phyloP scores from a whole-genome alignment of 352 stramenopile genomes.

The Elongisporangium prolatum region DNA sequence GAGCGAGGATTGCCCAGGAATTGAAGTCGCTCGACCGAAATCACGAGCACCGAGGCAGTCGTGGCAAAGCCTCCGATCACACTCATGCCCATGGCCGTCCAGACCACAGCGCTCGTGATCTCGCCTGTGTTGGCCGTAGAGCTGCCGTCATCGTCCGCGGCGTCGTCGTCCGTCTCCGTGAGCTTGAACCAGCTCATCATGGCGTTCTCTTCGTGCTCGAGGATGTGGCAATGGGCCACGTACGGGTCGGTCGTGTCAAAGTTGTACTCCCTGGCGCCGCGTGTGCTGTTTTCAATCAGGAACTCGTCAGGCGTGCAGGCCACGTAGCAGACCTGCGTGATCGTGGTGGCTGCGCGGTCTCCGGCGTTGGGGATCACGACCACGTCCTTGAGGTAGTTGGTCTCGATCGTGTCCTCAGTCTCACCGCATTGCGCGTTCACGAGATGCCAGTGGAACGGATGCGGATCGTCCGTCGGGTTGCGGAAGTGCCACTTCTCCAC shows the following conservation, averaged over 20 bases:
- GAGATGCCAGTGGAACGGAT: slow-evolving; percentile 77
- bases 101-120: slow-evolving; percentile 44
- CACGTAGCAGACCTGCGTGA: slow-evolving; percentile 74
- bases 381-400: slow-evolving; percentile 69
- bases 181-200: slow-evolving; percentile 74
- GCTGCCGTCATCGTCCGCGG: slow-evolving; percentile 34
- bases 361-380: slow-evolving; percentile 62
- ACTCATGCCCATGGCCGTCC: slow-evolving; percentile 65
- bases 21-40: slow-evolving; percentile 46
- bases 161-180: slow-evolving; percentile 35
- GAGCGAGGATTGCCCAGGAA: slow-evolving; percentile 43
- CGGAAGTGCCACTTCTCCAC: slow-evolving; percentile 80
- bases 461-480: slow-evolving; percentile 68
- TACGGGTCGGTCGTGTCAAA: slow-evolving; percentile 72
- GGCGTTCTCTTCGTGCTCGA: slow-evolving; percentile 74
- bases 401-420: slow-evolving; percentile 52
- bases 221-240: slow-evolving; percentile 72
- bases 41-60: slow-evolving; percentile 49
- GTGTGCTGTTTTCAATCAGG: slow-evolving; percentile 41
- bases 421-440: slow-evolving; percentile 70
- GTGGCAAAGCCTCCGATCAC: slow-evolving; percentile 60
- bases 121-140: slow-evolving; percentile 17
- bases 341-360: slow-evolving; percentile 21
- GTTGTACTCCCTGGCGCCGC: slow-evolving; percentile 46
- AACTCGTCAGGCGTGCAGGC: slow-evolving; percentile 70